Base-by-base conservation (phyloP, 306 rosid species). In the Argentina anserina region DNA sequence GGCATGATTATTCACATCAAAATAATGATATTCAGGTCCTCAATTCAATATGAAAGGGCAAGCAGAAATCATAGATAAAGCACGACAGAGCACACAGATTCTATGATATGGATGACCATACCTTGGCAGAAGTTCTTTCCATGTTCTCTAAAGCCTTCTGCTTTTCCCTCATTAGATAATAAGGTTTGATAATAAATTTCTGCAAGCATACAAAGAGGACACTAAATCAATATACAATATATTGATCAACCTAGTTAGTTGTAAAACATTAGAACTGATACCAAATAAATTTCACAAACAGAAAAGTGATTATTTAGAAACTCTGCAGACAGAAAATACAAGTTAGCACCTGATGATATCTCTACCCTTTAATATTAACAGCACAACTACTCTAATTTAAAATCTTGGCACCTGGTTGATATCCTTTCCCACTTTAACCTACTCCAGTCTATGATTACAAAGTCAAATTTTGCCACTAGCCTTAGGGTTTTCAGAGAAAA, bases 131-230 rank as follows among this genome's bases (percentile, higher is more conserved):
- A 75, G 82, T 94, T 77, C 82, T 85, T 72, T 82, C 90, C 61
- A 84, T 86, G 73, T 83, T 88, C 88, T 89, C 96, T 46, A 85
- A 76, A 47, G 91, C 91, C 88, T 88, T 90, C 83, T 80, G 89
- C 84, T 87, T 90, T 75, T 86, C 91, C 84, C 95, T 89, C 82
- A 69, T 88, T 75, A 75, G 89, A 79, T 78, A 90, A 82, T 84
- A 94, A 40, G 96, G 99, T 82, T 91, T 94, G 67, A 90, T 34
- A 64, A 90, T 3, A 68, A 94, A 82, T 64, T 84, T 90, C 99
- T 94, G 93, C 83, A 80, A 74, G 72, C 78, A 75, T n/a, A 79
- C 69, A 67, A 25, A 76, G 47, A 43, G 34, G 65, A 62, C 37
- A 62, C 52, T 68, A 26, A 64, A 69, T 67, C 18, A 43, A 20